Percentiles rank a stretch among this genome's conserved stretches.
phyloP scores from a whole-genome alignment of 78 protist genomes.

The Planoprotostelium fungivorum region DNA sequence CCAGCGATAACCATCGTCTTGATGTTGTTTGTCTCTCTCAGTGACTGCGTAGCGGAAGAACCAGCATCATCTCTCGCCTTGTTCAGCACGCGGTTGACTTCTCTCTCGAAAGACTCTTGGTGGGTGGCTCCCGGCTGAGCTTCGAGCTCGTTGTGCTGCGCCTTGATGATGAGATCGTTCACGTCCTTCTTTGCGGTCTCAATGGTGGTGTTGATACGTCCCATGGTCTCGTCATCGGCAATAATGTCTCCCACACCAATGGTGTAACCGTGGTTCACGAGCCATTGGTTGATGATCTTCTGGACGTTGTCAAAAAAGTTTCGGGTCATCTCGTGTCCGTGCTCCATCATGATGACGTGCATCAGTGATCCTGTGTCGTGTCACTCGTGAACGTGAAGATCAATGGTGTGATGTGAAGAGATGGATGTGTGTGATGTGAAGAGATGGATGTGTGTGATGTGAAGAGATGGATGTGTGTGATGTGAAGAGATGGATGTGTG shows the following conservation, averaged over 20 bases:
- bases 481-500: no score
- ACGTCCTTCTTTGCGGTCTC: conserved; percentile 74
- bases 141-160: conserved; percentile 70
- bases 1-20: conserved; percentile 96
- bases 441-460: no score
- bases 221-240: conserved; percentile 84
- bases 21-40: conserved; percentile 79
- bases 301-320: conserved; percentile 81
- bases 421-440: no score
- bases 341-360: conserved; percentile 89
- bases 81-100: conserved; percentile 92
- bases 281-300: conserved; percentile 89
- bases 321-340: conserved; percentile 83
- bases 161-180: conserved; percentile 42
- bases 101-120: conserved; percentile 92
- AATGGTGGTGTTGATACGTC: conserved; percentile 59
- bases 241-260: conserved; percentile 96
- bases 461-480: no score
- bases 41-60: conserved; percentile 31
- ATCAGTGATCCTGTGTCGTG: conserved; percentile 65
- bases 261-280: conserved; percentile 84
- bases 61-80: conserved; percentile 90
- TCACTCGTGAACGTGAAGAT: no score
- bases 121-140: conserved; percentile 91
- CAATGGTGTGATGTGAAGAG: no score